Evolutionary conservation across 1,284 basidiomycete species (phyloP).

Genomic region (Sporisorium scitamineum): DNA sequence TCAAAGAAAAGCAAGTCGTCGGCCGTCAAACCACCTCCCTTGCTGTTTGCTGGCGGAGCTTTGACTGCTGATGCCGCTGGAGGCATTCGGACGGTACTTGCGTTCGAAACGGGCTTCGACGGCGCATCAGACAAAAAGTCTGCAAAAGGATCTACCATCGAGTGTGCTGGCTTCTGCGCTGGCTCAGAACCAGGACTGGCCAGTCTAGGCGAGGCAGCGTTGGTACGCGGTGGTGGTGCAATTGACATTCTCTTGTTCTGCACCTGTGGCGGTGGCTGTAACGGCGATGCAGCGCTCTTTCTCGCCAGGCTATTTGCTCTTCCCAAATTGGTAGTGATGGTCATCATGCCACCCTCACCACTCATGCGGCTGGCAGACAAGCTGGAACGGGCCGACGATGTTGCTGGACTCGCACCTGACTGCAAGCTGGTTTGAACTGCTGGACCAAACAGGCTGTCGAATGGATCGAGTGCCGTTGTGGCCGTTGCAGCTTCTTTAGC

Average conservation of each 20-base stretch:
- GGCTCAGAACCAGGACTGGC: not conserved
- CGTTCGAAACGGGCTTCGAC: not conserved
- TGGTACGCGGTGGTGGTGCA: slow-evolving; percentile 26
- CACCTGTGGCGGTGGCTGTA: slow-evolving; percentile 30
- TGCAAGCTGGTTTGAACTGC: slow-evolving; percentile 12
- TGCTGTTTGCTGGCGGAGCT: slow-evolving; percentile 6
- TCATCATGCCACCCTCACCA: slow-evolving; percentile 43
- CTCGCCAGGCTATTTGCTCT: slow-evolving; percentile 22
- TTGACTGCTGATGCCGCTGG: not conserved
- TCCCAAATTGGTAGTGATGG: slow-evolving; percentile 35
- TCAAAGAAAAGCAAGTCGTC: slow-evolving; percentile 52
- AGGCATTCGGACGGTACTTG: not conserved
- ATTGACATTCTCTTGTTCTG: slow-evolving; percentile 28
- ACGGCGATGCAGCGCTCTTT: slow-evolving; percentile 28
- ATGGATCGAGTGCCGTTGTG: slow-evolving; percentile 15
- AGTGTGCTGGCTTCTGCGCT: not conserved
- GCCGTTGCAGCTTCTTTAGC: not conserved
- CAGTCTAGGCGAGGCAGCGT: slow-evolving; percentile 14
- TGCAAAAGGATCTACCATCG: slow-evolving; percentile 19
- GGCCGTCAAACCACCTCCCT: slow-evolving; percentile 28
- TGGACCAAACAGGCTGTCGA: slow-evolving; percentile 26
- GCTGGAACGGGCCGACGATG: slow-evolving; percentile 31
- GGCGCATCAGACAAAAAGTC: slow-evolving; percentile 34
- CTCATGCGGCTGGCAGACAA: slow-evolving; percentile 27
- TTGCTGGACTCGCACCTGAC: slow-evolving; percentile 12